A percentile compares a stretch with the other conserved stretches of the same genome.
phyloP scores from a whole-genome alignment of 805 yeast genomes.

The Spathaspora arborariae region DNA sequence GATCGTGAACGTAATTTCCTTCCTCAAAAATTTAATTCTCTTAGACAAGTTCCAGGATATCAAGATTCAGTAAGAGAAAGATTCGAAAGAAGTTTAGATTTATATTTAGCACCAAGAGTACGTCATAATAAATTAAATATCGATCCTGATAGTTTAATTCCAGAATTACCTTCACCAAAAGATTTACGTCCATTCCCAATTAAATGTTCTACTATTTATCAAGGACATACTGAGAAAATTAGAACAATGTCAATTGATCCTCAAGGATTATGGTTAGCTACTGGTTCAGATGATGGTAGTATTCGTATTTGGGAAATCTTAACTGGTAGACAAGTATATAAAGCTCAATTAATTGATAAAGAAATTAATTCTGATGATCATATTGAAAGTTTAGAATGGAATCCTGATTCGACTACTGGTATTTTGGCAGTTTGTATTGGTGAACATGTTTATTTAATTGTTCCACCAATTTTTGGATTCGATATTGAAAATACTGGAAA shows the following conservation, averaged over 20 bases:
- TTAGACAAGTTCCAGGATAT: conserved; percentile 94
- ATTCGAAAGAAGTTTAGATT: conserved; percentile 90
- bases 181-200: conserved; percentile 97
- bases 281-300: conserved; percentile 96
- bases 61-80: conserved; percentile 80
- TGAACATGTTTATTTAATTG: conserved; percentile 69
- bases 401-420: conserved; percentile 73
- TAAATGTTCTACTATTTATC: conserved; percentile 74
- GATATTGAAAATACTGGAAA: conserved; percentile 80
- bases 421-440: conserved; percentile 83
- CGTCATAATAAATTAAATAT: conserved; percentile 86
- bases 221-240: conserved; percentile 81
- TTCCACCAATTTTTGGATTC: conserved; percentile 89
- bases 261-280: conserved; percentile 90
- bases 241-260: conserved; percentile 85
- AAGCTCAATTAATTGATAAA: conserved; percentile 47
- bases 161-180: conserved; percentile 94
- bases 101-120: conserved; percentile 94
- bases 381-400: conserved; percentile 83
- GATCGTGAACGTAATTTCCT: conserved; percentile 77
- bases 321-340: conserved; percentile 90
- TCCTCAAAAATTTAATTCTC: conserved; percentile 76
- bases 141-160: conserved; percentile 93
- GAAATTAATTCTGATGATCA: conserved; percentile 66
- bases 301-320: conserved; percentile 95